Conservation (phyloP, 106 monocot genomes). For the Platanthera zijinensis region DNA sequence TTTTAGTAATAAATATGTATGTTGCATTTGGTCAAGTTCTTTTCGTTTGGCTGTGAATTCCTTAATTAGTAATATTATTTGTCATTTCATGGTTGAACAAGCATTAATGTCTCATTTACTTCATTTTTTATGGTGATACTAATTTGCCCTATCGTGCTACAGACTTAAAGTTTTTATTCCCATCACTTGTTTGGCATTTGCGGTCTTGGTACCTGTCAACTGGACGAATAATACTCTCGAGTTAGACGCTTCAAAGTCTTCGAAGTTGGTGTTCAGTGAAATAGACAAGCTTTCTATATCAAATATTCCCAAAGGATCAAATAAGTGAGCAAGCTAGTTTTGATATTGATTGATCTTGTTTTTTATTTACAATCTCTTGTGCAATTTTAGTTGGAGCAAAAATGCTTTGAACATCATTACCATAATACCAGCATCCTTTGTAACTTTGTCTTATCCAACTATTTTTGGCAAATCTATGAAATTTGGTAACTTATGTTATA, state of each 20-base stretch:
- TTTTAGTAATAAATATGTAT: not conserved
- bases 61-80: not conserved
- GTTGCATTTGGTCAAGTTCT: not conserved
- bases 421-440: no score
- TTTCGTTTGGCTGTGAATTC: not conserved
- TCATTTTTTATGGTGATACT: not conserved
- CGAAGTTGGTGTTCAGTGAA: conserved; percentile 39
- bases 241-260: conserved; percentile 6
- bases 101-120: not conserved
- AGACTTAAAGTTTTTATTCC: conserved; percentile 93
- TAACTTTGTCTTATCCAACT: no score
- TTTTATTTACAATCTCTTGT: not conserved
- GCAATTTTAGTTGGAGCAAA: not conserved
- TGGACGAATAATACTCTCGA: conserved; percentile 71
- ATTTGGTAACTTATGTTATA: no score
- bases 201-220: conserved; percentile 78
- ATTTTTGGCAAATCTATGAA: no score
- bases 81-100: not conserved
- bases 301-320: conserved; percentile 65
- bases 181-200: conserved; percentile 67
- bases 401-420: not conserved
- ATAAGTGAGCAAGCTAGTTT: conserved; percentile 41
- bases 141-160: conserved; percentile 10
- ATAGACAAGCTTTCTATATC: conserved; percentile 97
- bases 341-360: not conserved